Base-by-base conservation (phyloP, 2,329 filamentous ascomycete species). In the Neofusicoccum sp. region DNA sequence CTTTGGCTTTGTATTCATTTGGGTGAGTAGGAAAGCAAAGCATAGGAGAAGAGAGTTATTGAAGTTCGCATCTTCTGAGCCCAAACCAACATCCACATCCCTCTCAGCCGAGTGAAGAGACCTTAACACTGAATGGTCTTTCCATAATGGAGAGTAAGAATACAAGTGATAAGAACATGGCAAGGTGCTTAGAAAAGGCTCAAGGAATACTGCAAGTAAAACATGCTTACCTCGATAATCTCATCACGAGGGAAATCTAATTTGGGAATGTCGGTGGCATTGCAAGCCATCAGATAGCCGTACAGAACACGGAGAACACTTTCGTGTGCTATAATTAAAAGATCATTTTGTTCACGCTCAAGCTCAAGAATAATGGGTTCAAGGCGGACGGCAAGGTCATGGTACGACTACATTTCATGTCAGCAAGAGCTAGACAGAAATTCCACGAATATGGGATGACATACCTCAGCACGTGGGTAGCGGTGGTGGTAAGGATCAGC, bases 271-370 rank as follows among this genome's bases (percentile, higher is more conserved):
- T 96, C 93, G 76, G 90, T 90, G 7, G 96, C 93, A 74, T 94
- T 95, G 79, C 95, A 98, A 70, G 96, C 95, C 95, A 99, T 99
- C 43, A 99, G 83, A 77, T 99, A 99, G 29, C 93, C 93, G 74
- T 99, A 99, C 3, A 99, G 84, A 29, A 99, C 95, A 47, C 95
- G 91, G 50, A 99, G 84, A n/a, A 99, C 95, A 58, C 92, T 96
- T 77, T 99, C 95, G 76, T 99, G 95, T 0, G 95, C 95, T 69
- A 99, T 97, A 73, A 99, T 97, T 60, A 99, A 85, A n/a, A 99
- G 84, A 74, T 99, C 95, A 68, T 96, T 96, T 71, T 97, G 92
- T 79, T 99, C 95, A 47, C 95, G 89, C 80, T 99, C 95, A 12
- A 99, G 85, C 76, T 99, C 95, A 34, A 99, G 86, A 72, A 99